Base-by-base conservation (phyloP, 441 rosid genomes). In the Erysimum cheiri region DNA sequence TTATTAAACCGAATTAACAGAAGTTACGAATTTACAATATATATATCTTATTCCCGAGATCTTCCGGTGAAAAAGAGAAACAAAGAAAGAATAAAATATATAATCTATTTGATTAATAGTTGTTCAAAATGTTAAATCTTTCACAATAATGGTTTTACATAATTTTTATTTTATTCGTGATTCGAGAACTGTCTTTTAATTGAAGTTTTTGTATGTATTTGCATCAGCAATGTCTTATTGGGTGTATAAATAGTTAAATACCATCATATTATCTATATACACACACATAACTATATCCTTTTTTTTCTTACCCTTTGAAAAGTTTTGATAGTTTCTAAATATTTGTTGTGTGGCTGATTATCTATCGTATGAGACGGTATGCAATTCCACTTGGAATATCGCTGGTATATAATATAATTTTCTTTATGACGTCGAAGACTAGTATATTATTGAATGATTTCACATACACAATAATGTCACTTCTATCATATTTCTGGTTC, bases 141-240 rank as follows among this genome's bases (percentile, higher is more conserved):
- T 31, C 48, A 32, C 33, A 29, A 56, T 48, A 75, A 52, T 44
- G 47, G 17, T 67, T 60, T 14, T 31, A 60, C 52, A 37, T 54
- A 36, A 46, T 69, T 67, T 74, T 60, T 22, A 52, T 54, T 19
- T 31, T 68, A 69, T 69, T 28, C 47, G 35, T 47, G 65, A 63
- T 56, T 63, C 74, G 74, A 69, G 75, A 75, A 63, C 43, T 75
- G 66, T 63, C 57, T 49, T 56, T 35, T 49, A 52, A 75, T 69
- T 63, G 79, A 50, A 48, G 71, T 49, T 33, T 64, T 75, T 75
- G 79, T 75, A 75, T 49, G 56, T 69, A 75, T 75, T 69, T 63
- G 75, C 74, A 75, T 64, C 79, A 75, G 62, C 79, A 69, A 14
- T 40, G 60, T 56, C 40, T 46, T 47, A 39, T 46, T 4, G 39